Evolutionary conservation across 495 filamentous ascomycete genomes (phyloP), one percentile per base, ranked within the genome.

Genomic region (Penicillium bovifimosum): DNA sequence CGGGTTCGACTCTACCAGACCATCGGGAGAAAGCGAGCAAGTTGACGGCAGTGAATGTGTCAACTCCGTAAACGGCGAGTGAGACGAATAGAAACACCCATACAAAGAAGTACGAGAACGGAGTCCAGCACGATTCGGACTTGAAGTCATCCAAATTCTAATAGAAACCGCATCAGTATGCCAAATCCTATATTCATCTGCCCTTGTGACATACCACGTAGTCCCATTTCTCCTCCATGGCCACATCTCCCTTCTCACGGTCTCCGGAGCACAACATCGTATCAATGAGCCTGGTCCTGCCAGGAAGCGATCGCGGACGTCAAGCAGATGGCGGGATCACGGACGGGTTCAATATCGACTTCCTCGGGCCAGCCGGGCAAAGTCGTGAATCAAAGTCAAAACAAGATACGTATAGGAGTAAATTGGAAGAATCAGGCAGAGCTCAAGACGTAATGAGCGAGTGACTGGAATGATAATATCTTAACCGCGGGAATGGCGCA

Each of bases 111-210:
- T 96, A 98, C 41, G 92, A 93, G 56, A 95, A 80, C 8, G 78
- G 75, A 0, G 85, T 78, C 53, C 84, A 82, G 71, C 86, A 89
- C 5, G 87, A 90, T 17, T 81, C 82, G 5, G 85, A 82, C 60
- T 87, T 87, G 76, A 96, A 98, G 66, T 96, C 93, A 49, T 80
- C 76, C 9, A 98, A 81, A 64, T 86, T 96, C 91, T 96, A 57
- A n/a, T 43, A 42, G 2, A 43, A 41, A n/a, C 13, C 43, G n/a
- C 20, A 50, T 62, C 36, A 66, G 48, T 50, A 42, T 10, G 6
- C 8, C 33, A 27, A n/a, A 48, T 34, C 28, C 35, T 50, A 20
- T 20, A 41, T 16, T 9, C 6, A 34, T 14, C 13, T 20, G 16
- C 27, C 11, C 6, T 11, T 32, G 20, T 18, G 47, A 75, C 88